These are phyloP conservation scores for Pisolithus microcarpus DNA, from an alignment of 768 basidiomycete species.

Conservation along the genomic window DNA sequence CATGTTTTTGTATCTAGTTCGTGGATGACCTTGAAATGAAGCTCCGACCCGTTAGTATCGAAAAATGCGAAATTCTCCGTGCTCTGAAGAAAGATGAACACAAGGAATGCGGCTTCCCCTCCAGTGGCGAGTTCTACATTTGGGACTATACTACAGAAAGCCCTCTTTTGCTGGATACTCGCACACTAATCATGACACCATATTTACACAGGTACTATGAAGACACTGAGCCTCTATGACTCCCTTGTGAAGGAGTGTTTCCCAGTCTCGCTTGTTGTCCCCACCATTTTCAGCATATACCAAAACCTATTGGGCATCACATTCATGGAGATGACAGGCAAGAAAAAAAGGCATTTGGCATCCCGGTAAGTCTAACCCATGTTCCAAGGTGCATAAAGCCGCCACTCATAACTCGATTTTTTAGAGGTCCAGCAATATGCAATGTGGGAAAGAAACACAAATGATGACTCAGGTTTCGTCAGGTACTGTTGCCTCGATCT, in stretches of 20 bases:
- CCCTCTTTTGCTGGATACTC: constrained; percentile 4
- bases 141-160: constrained; percentile 74
- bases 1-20: constrained; percentile 42
- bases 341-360: constrained; percentile 69
- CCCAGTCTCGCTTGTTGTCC: constrained; percentile 77
- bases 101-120: constrained; percentile 47
- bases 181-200: not conserved
- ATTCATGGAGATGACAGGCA: constrained; percentile 49
- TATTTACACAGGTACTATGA: constrained; percentile 24
- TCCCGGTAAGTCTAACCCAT: constrained; percentile 42
- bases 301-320: constrained; percentile 75
- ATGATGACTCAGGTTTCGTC: constrained; percentile 62
- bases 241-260: constrained; percentile 83
- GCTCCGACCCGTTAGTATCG: constrained; percentile 61
- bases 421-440: constrained; percentile 76
- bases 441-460: constrained; percentile 77
- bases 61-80: constrained; percentile 64
- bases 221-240: constrained; percentile 67
- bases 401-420: not conserved
- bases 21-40: constrained; percentile 68
- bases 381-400: not conserved
- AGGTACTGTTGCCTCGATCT: constrained; percentile 87
- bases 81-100: constrained; percentile 73
- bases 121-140: constrained; percentile 67
- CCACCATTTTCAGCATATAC: constrained; percentile 76